phyloP scores from a whole-genome alignment of 1,139 yeast genomes.

The Candida frijolesensis region DNA sequence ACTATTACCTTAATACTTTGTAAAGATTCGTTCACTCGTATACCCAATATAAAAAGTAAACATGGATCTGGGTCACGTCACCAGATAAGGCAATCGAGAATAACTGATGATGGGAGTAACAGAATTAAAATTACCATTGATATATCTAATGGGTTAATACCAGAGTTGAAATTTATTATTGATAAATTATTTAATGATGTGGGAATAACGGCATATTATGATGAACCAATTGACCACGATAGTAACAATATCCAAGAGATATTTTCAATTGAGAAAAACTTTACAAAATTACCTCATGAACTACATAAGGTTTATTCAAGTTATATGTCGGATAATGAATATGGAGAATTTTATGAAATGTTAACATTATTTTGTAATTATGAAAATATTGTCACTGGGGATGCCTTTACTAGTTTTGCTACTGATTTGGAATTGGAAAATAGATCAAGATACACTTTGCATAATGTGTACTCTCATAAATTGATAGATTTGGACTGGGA shows the following conservation, averaged over 20 bases:
- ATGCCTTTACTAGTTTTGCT: conserved; percentile 1
- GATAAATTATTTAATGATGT: conserved; percentile 1
- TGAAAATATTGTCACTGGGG: neutral
- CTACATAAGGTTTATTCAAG: neutral
- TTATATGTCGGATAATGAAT: conserved; percentile 1
- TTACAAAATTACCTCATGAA: neutral
- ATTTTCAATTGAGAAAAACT: neutral
- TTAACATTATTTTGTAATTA: conserved; percentile 9
- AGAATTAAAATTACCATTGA: neutral
- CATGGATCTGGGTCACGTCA: neutral
- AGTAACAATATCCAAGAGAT: neutral
- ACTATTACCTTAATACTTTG: neutral
- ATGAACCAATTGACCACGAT: neutral
- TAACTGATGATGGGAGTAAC: neutral
- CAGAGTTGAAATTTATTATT: conserved; percentile 12
- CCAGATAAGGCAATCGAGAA: neutral
- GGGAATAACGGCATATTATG: neutral
- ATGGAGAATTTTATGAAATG: conserved; percentile 10
- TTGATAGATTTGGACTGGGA: conserved; percentile 7
- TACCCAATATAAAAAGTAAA: conserved; percentile 4
- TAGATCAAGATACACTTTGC: conserved; percentile 5
- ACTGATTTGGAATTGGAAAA: neutral
- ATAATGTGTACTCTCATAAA: conserved; percentile 2
- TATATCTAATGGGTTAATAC: neutral
- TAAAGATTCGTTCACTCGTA: neutral